A percentile compares a stretch with the other conserved stretches of the same genome.
Evolutionary conservation across 164 flowering plant species (phyloP).

Genomic region (Echeveria elegans): DNA sequence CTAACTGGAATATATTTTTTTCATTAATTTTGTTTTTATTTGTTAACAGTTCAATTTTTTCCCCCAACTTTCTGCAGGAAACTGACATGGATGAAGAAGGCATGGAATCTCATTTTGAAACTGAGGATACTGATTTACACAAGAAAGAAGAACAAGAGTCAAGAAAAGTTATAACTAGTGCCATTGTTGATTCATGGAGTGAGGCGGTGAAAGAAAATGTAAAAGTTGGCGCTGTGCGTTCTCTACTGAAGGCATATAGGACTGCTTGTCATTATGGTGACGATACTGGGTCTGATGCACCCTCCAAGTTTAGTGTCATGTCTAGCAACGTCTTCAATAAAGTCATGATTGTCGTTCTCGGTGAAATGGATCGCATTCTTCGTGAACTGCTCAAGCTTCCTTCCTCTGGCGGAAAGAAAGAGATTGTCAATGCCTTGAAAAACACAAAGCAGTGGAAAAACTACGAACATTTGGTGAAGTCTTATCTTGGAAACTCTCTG

Average conservation of each 20-base stretch:
- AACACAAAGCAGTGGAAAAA: slow-evolving; percentile 64
- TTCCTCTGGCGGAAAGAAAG: slow-evolving; percentile 71
- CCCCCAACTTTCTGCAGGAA: slow-evolving; percentile 29
- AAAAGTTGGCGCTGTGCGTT: slow-evolving; percentile 53
- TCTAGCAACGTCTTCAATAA: slow-evolving; percentile 84
- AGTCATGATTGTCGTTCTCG: slow-evolving; percentile 66
- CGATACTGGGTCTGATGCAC: slow-evolving; percentile 46
- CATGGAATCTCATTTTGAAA: slow-evolving; percentile 16
- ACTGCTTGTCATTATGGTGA: slow-evolving; percentile 94
- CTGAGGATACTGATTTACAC: slow-evolving; percentile 13
- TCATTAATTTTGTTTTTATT: too few species aligned
- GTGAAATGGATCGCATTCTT: slow-evolving; percentile 80
- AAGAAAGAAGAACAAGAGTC: slow-evolving; percentile 21
- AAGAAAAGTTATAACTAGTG: slow-evolving; percentile 48
- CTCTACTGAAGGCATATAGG: slow-evolving; percentile 63
- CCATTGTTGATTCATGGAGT: slow-evolving; percentile 83
- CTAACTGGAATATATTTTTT: too few species aligned
- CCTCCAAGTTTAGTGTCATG: slow-evolving; percentile 44
- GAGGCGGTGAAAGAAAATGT: slow-evolving; percentile 32
- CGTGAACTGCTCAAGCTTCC: slow-evolving; percentile 63
- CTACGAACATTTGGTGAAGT: slow-evolving; percentile 60
- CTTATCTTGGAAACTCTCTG: slow-evolving; percentile 87
- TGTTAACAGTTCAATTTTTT: too few species aligned
- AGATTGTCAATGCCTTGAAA: slow-evolving; percentile 44
- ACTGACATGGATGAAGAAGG: slow-evolving; percentile 24